Evolutionary conservation across 257 asterid genomes (phyloP).

Genomic region (Oldenlandia corymbosa): DNA sequence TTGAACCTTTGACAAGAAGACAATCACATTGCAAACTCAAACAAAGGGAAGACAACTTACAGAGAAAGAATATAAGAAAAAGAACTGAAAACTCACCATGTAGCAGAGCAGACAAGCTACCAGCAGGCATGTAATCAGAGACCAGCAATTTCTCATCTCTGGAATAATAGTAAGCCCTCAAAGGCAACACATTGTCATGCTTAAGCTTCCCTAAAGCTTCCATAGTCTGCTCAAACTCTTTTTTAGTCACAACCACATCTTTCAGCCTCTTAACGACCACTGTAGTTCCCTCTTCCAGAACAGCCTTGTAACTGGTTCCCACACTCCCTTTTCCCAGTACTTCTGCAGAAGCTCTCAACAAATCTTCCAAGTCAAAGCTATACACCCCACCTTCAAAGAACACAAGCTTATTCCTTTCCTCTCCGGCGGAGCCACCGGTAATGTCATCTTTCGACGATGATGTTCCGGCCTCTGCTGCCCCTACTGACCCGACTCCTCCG

Average conservation of each 20-base stretch:
- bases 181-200: slow-evolving; percentile 22
- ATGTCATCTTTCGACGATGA: slow-evolving; percentile 11
- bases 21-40: neutral
- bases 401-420: slow-evolving; percentile 23
- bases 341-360: slow-evolving; percentile 28
- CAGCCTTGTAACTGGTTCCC: slow-evolving; percentile 28
- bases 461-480: slow-evolving; percentile 13
- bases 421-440: slow-evolving; percentile 23
- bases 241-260: slow-evolving; percentile 21
- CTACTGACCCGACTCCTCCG: slow-evolving; percentile 21
- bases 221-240: slow-evolving; percentile 28
- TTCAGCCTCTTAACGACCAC: slow-evolving; percentile 28
- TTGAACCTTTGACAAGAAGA: neutral
- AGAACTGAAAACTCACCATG: slow-evolving; percentile 32
- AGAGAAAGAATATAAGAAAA: neutral
- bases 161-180: slow-evolving; percentile 25
- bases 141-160: slow-evolving; percentile 27
- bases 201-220: slow-evolving; percentile 21
- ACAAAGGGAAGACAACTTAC: too few relatives aligned
- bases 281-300: slow-evolving; percentile 24
- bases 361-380: slow-evolving; percentile 27
- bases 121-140: slow-evolving; percentile 23
- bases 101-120: slow-evolving; percentile 26
- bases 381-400: slow-evolving; percentile 21
- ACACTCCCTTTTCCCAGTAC: slow-evolving; percentile 29